Evolutionary conservation across 345 rosid genomes (phyloP), one percentile per base, ranked within the genome.

Genomic region (Moringa oleifera): DNA sequence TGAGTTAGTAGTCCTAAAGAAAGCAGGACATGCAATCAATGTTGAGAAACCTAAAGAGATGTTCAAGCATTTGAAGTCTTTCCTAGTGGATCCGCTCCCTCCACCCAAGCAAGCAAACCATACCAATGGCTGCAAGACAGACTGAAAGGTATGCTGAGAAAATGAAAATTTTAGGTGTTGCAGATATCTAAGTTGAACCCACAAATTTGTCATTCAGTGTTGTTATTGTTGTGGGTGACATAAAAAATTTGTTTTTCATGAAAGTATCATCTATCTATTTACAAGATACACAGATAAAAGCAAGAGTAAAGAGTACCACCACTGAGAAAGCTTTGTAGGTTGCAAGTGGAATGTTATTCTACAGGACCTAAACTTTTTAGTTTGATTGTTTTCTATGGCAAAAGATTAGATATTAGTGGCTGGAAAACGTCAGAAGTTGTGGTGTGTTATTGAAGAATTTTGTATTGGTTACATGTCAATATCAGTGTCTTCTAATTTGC

Each of bases 11-110:
- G 55, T 87, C 37, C 58, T 92, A 57, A 87, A 85, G 81, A 84
- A 87, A 57, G 87, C 75, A 20, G 95, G 95, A 41, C 98, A 91
- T 68, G 92, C 95, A 19, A 57, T 91, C 58, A 89, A 83, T 57
- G 75, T 71, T 63, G 98, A 91, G 86, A 82, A 62, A 71, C 84
- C 87, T 0, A 87, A 78, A 66, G 92, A 85, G 64, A 67, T 87
- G 71, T 71, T 51, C 71, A 87, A 80, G 74, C 84, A 71, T 73
- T 57, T 87, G 70, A 87, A 82, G 45, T 74, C 83, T 61, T 92
- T 87, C 82, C 89, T 92, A 20, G 52, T 68, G 18, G 82, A 78
- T 55, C 70, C 64, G 19, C 73, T 55, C n/a, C 67, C 73, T 33
- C 57, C 68, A n/a, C 53, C 76, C 57, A 73, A 68, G 57, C 55